A percentile compares a stretch with the other conserved stretches of the same genome.
phyloP scores from a whole-genome alignment of 441 rosid species.

The Erodium texanum region DNA sequence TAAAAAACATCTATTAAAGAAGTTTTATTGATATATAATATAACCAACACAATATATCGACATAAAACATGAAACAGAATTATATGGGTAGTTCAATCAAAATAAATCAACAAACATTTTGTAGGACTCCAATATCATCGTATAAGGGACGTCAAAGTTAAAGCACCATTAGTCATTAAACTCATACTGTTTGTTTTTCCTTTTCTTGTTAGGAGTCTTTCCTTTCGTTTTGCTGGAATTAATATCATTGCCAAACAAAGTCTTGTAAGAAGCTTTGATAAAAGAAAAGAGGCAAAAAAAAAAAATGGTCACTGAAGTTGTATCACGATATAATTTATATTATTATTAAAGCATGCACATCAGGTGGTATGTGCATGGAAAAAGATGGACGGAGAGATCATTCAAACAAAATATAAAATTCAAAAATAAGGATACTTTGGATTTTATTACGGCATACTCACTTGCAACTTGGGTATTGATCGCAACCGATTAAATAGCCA shows the following conservation, averaged over 20 bases:
- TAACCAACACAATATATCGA: not conserved
- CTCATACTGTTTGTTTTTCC: not conserved
- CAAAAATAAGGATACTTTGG: constrained; percentile 13
- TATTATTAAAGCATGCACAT: not conserved
- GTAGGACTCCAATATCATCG: not conserved
- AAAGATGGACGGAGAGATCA: constrained; percentile 1
- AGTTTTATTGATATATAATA: no score
- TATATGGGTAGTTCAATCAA: not conserved
- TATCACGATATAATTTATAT: not conserved
- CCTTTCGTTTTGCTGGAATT: not conserved
- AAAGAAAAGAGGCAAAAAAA: no score
- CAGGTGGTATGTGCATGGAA: not conserved
- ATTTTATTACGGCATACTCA: constrained; percentile 35
- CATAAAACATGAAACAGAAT: not conserved
- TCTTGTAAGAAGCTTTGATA: not conserved
- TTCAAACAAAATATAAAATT: constrained; percentile 7
- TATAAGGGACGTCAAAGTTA: not conserved
- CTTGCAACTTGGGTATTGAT: constrained; percentile 93
- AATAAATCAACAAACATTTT: not conserved
- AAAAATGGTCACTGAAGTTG: not conserved
- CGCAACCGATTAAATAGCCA: constrained; percentile 91
- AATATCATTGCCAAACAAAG: not conserved
- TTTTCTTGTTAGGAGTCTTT: not conserved
- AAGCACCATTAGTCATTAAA: not conserved
- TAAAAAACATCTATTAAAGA: no score